Conservation (phyloP, 768 basidiomycete species). For the Infundibulicybe gibba region DNA sequence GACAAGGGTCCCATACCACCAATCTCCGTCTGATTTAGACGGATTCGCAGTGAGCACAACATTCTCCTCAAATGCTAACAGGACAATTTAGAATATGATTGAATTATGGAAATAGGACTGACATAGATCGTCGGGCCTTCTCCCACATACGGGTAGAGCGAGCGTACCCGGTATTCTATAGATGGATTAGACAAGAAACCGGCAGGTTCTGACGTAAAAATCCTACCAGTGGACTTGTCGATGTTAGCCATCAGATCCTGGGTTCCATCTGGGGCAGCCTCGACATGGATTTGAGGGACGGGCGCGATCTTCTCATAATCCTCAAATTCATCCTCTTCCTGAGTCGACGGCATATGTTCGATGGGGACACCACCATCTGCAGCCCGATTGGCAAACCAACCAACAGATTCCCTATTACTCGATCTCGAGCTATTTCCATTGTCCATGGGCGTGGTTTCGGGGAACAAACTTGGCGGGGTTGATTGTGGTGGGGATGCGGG, state of each 20-base stretch:
- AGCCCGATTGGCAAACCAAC: conserved; percentile 89
- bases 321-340: conserved; percentile 52
- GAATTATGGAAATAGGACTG: conserved; percentile 21
- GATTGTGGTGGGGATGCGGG: conserved; percentile 37
- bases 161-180: conserved; percentile 70
- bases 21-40: conserved; percentile 81
- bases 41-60: conserved; percentile 77
- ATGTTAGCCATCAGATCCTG: conserved; percentile 68
- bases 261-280: conserved; percentile 35
- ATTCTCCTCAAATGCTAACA: conserved; percentile 76
- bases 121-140: conserved; percentile 91
- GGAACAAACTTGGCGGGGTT: conserved; percentile 16
- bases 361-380: conserved; percentile 52
- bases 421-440: conserved; percentile 18
- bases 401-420: conserved; percentile 73
- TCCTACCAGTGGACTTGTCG: conserved; percentile 58
- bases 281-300: conserved; percentile 57
- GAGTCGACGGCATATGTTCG: conserved; percentile 46
- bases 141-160: conserved; percentile 82
- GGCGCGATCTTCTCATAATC: conserved; percentile 36
- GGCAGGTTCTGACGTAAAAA: background rate
- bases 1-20: conserved; percentile 85
- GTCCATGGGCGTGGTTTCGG: conserved; percentile 25
- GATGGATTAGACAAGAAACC: background rate
- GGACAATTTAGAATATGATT: background rate